Evolutionary conservation across 176 grass and related monocot genomes (phyloP), one percentile per base, ranked within the genome.

Genomic region (Tillandsia leiboldiana): DNA sequence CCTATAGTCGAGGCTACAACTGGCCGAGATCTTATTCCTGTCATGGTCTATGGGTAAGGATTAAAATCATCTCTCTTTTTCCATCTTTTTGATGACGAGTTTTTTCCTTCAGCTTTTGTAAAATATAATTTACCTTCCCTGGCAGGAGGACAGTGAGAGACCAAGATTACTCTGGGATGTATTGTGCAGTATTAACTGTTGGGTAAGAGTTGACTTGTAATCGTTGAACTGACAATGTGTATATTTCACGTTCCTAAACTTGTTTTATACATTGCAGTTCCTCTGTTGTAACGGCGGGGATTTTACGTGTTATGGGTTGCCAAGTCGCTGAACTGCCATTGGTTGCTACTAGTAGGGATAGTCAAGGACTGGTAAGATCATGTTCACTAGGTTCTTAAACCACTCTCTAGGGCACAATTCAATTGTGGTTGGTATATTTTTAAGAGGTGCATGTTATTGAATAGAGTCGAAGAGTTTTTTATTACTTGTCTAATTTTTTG

Each of bases 11-110:
- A 99, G 72, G 63, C 74, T 71, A 63, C 81, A 28, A 99, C 89
- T 15, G 87, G 90, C 42, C 63, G 83, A 53, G 94, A 99, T 68
- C 89, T 99, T 70, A 99, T 99, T 81, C 89, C 94, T 80, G 75
- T 84, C 50, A 99, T 99, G 94, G 84, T 99, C 73, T 90, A 93
- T 61, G 94, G 94, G 94, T 99, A 83, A 53, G 78, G 12, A 72
- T 8, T 63, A 65, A 47, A 71, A 13, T 53, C 8, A 11, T 77
- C 15, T 23, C 2, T 66, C 27, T 72, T 15, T 15, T 63, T 77
- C 24, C 17, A 28, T n/a, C 27, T 27, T 3, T 20, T n/a, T 23
- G 15, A 20, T 61, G 56, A 10, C 54, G 29, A 61, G 23, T 66
- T 42, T 72, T 65, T 3, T n/a, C 17, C 14, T 66, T 52, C 14